These are phyloP conservation scores for Pseudomassariella vexata DNA, from an alignment of 2,329 filamentous ascomycete species.

Conservation along the genomic window DNA sequence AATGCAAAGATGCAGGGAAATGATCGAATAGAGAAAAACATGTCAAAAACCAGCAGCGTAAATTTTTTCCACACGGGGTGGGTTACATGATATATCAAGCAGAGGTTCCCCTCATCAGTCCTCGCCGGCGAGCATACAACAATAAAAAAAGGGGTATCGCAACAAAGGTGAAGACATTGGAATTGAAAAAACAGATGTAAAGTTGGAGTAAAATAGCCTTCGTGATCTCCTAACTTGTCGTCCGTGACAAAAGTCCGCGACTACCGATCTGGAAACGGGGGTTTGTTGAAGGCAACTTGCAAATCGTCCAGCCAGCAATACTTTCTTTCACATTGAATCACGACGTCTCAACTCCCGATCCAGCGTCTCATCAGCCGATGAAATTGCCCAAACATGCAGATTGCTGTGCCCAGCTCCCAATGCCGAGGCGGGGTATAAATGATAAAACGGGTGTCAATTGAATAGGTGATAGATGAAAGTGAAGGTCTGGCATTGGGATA, in stretches of 20 bases:
- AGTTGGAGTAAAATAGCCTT: conserved; percentile 6
- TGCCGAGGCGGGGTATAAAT: not conserved
- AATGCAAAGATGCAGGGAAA: too few species aligned
- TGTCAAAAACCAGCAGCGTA: too few species aligned
- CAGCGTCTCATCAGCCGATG: not conserved
- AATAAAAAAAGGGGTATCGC: conserved; percentile 6
- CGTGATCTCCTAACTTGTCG: conserved; percentile 5
- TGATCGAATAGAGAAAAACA: too few species aligned
- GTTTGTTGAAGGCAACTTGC: conserved; percentile 2
- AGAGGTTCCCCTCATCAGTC: too few species aligned
- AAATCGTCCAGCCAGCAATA: conserved; percentile 5
- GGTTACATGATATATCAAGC: too few species aligned
- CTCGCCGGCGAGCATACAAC: conserved; percentile 5
- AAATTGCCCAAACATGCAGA: not conserved
- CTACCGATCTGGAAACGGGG: conserved; percentile 1
- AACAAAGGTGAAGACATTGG: conserved; percentile 2
- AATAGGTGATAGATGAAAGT: not conserved
- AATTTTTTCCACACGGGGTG: too few species aligned
- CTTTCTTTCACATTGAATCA: not conserved
- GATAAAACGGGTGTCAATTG: not conserved
- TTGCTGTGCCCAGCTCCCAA: not conserved
- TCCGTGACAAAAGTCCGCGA: conserved; percentile 1
- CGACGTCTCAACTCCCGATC: not conserved
- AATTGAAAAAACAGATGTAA: conserved; percentile 1
- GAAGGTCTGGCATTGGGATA: not conserved